Conservation (phyloP, 2,329 filamentous ascomycete species). For the Huntiella bhutanensis region DNA sequence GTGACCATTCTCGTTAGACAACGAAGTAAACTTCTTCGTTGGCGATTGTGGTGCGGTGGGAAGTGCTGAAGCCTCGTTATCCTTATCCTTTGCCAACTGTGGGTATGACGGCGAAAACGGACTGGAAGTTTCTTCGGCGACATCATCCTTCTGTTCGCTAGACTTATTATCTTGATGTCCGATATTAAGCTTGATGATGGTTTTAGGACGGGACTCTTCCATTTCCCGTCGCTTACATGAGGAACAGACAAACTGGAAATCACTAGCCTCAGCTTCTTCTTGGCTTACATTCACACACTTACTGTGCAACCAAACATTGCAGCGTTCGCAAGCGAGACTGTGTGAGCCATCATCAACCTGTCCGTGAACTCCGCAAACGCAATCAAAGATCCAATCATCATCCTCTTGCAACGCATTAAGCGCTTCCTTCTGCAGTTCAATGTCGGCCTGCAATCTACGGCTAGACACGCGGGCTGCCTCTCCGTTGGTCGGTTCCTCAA, state of each 20-base stretch:
- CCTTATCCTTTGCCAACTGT: not conserved
- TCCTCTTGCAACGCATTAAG: slow-evolving; percentile 56
- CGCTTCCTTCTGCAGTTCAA: slow-evolving; percentile 61
- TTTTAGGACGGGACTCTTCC: slow-evolving; percentile 29
- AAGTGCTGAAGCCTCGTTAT: not conserved
- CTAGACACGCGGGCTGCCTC: slow-evolving; percentile 8
- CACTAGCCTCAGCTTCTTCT: slow-evolving; percentile 59
- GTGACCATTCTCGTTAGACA: slow-evolving; percentile 2
- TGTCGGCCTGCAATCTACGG: slow-evolving; percentile 47
- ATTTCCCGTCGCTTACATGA: slow-evolving; percentile 54
- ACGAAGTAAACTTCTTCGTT: slow-evolving; percentile 13
- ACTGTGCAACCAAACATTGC: slow-evolving; percentile 94
- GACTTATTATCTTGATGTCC: slow-evolving; percentile 14
- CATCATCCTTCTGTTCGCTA: not conserved
- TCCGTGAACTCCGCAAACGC: slow-evolving; percentile 74
- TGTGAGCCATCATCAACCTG: slow-evolving; percentile 89
- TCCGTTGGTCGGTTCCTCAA: slow-evolving; percentile 28
- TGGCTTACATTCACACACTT: slow-evolving; percentile 70
- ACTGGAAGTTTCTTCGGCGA: no score
- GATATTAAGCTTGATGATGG: slow-evolving; percentile 36
- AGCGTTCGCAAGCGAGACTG: slow-evolving; percentile 82
- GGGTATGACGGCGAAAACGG: no score
- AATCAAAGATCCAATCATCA: slow-evolving; percentile 88
- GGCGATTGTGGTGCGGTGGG: slow-evolving; percentile 4
- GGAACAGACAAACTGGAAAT: slow-evolving; percentile 73